phyloP scores from a whole-genome alignment of 2,329 filamentous ascomycete species.

The Fusarium drepaniforme region DNA sequence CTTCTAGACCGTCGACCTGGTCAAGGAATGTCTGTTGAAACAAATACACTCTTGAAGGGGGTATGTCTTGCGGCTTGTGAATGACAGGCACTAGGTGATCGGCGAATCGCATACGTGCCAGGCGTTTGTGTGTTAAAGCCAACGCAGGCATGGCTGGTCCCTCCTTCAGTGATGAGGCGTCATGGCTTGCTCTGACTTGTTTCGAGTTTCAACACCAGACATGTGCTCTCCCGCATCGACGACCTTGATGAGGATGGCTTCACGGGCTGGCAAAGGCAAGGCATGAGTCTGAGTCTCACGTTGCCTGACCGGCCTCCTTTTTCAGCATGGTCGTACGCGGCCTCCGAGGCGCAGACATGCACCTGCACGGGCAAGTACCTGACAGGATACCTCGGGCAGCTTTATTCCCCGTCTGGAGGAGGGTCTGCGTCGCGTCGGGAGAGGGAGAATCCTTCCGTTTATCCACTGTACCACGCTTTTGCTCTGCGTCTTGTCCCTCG shows the following conservation, averaged over 20 bases:
- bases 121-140: constrained; percentile 13
- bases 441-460: constrained; percentile 20
- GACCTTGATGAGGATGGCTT: constrained; percentile 15
- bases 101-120: constrained; percentile 3
- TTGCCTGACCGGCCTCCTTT: background rate
- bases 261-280: background rate
- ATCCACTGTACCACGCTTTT: constrained; percentile 15
- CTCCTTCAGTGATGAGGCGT: background rate
- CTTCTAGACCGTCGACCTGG: constrained; percentile 10
- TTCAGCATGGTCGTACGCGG: constrained; percentile 23
- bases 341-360: constrained; percentile 28
- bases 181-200: constrained; percentile 12
- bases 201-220: constrained; percentile 22
- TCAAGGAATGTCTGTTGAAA: constrained; percentile 32
- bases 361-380: constrained; percentile 6
- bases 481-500: constrained; percentile 3
- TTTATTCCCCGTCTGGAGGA: constrained; percentile 29
- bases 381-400: constrained; percentile 13
- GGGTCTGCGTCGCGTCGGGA: constrained; percentile 7
- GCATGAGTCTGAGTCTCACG: background rate
- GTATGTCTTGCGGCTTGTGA: background rate
- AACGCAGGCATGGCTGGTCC: background rate
- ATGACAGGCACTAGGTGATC: background rate
- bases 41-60: constrained; percentile 13
- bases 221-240: background rate